Evolutionary conservation across 495 filamentous ascomycete species (phyloP), one percentile per base, ranked within the genome.

Genomic region (Polyplosphaeria fusca): DNA sequence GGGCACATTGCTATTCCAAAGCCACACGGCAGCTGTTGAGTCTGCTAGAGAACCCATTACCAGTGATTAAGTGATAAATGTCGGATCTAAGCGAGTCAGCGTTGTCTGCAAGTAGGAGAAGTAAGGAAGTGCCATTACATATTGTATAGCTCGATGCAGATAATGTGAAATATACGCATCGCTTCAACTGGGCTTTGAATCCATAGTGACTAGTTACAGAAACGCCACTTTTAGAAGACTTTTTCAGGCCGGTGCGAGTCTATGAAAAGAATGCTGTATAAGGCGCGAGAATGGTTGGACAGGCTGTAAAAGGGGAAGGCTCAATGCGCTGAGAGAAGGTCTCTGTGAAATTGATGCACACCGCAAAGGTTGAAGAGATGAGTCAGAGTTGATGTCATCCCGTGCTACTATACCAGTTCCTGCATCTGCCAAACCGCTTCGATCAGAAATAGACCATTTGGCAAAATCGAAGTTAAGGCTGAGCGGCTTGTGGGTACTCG

Each of bases 1-100:
- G 18, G 57, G 58, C 28, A 58, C 50, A 26, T 39, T 37, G 13
- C 26, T 7, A 28, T 59, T 59, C 55, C 55, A 59, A 2, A 57
- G 35, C 54, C 54, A 57, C n/a, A 57, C 44, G 23, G 54, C 30
- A 35, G 54, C 54, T 0, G 54, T 57, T 12, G 54, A 57, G 38
- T 57, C 45, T 20, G 44, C 11, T 14, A 50, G 44, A 25, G 43
- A 40, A 35, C 54, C 54, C 54, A 57, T 57, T 41, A 25, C 50
- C 37, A 26, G 20, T n/a, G n/a, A n/a, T n/a, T n/a, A n/a, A n/a
- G n/a, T n/a, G 22, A 30, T 37, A n/a, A 47, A 14, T 30, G 27
- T 25, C n/a, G 30, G 18, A 24, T 13, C 23, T 47, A 40, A 40
- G 18, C 5, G 25, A 13, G 35, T 35, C 41, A 19, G 16, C 28